These are phyloP conservation scores for Trypanosoma avium DNA, from an alignment of 208 protist species.

Conservation along the genomic window DNA sequence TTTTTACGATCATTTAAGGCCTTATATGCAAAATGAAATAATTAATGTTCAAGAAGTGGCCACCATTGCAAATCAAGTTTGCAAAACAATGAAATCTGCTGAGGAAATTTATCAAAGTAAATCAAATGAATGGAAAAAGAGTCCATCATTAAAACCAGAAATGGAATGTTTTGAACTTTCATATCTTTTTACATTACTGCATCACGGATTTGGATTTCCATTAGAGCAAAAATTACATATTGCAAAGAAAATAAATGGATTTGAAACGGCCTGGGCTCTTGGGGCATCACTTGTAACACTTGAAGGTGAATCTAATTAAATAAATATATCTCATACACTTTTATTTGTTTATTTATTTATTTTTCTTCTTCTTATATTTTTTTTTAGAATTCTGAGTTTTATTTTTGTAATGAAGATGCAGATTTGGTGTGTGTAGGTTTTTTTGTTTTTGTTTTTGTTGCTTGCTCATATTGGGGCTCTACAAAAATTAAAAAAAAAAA, in stretches of 20 bases:
- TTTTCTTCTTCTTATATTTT: too few species aligned
- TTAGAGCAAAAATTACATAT: constrained; percentile 57
- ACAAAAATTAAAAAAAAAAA: constrained; percentile 16
- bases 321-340: neutral
- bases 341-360: constrained; percentile 7
- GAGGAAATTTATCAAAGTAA: constrained; percentile 19
- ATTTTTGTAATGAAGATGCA: too few species aligned
- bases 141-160: constrained; percentile 38
- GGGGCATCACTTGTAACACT: constrained; percentile 63
- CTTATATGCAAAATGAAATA: constrained; percentile 27
- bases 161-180: constrained; percentile 79
- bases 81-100: constrained; percentile 28
- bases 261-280: constrained; percentile 80
- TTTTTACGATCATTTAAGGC: constrained; percentile 53
- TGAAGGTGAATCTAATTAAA: constrained; percentile 4
- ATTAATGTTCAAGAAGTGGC: constrained; percentile 30
- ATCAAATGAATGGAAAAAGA: constrained; percentile 1
- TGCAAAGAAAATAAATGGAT: constrained; percentile 79
- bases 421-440: too few species aligned
- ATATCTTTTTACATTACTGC: constrained; percentile 72
- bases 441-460: neutral
- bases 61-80: constrained; percentile 24
- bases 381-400: too few species aligned
- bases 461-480: too few species aligned
- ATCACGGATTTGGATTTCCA: constrained; percentile 53